phyloP scores from a whole-genome alignment of 1,284 basidiomycete species.

The Irpex sp. region DNA sequence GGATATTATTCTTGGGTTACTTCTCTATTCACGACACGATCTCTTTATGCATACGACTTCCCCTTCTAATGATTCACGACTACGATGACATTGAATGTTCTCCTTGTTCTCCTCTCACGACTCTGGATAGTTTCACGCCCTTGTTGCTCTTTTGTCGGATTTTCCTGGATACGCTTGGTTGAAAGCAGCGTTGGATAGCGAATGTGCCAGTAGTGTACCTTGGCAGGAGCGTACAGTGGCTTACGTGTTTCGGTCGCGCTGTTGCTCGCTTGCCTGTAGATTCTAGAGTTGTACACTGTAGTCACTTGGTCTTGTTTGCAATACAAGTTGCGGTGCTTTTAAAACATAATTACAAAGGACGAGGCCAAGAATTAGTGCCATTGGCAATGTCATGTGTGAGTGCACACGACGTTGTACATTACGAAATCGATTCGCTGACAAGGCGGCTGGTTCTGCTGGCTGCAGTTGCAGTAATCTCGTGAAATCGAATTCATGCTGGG shows the following conservation, averaged over 20 bases:
- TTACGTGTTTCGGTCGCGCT: background rate
- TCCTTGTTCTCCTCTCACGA: background rate
- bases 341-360: background rate
- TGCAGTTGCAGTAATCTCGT: background rate
- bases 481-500: background rate
- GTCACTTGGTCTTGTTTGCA: background rate
- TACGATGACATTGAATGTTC: background rate
- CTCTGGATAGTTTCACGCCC: background rate
- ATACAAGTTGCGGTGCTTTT: background rate
- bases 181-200: background rate
- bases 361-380: background rate
- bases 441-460: background rate
- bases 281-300: background rate
- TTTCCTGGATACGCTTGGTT: background rate
- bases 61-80: background rate
- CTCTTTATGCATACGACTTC: background rate
- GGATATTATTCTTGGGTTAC: background rate
- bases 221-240: background rate
- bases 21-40: background rate
- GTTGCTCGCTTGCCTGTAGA: background rate
- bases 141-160: background rate
- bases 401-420: background rate
- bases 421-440: background rate
- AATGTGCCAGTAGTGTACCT: background rate
- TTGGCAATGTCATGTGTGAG: background rate